phyloP scores from a whole-genome alignment of 176 grass and related monocot species.

The Cocos nucifera region DNA sequence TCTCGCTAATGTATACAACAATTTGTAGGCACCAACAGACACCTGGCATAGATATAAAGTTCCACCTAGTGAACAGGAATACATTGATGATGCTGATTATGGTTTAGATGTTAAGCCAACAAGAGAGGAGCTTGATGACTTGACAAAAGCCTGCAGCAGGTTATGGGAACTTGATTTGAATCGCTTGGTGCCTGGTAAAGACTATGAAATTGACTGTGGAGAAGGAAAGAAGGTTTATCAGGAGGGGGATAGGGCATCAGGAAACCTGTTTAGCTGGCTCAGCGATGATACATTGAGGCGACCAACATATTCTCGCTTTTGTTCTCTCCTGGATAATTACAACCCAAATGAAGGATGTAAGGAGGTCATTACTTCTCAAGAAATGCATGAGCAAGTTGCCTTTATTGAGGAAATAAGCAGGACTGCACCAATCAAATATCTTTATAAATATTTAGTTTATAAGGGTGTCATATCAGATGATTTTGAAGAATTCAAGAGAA shows the following conservation, averaged over 20 bases:
- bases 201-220: slow-evolving; percentile 71
- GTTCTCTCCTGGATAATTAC: slow-evolving; percentile 90
- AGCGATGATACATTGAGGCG: slow-evolving; percentile 40
- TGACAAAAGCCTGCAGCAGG: slow-evolving; percentile 57
- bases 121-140: slow-evolving; percentile 64
- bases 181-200: slow-evolving; percentile 66
- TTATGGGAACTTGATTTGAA: slow-evolving; percentile 87
- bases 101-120: slow-evolving; percentile 58
- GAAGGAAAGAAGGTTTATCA: slow-evolving; percentile 90
- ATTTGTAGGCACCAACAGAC: slow-evolving; percentile 35
- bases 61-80: slow-evolving; percentile 69
- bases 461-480: slow-evolving; percentile 43
- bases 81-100: slow-evolving; percentile 55
- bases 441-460: slow-evolving; percentile 58
- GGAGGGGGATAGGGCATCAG: slow-evolving; percentile 70
- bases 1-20: not conserved
- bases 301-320: slow-evolving; percentile 74
- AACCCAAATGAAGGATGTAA: slow-evolving; percentile 76
- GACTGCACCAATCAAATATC: slow-evolving; percentile 76
- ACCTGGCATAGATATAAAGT: slow-evolving; percentile 63
- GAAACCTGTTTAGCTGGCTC: slow-evolving; percentile 62
- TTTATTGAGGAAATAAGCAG: slow-evolving; percentile 96
- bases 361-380: slow-evolving; percentile 76
- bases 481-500: slow-evolving; percentile 68
- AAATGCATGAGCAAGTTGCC: slow-evolving; percentile 76